These are phyloP conservation scores for Lichtheimia ramosa DNA, from an alignment of 371 early-diverging fungal species.

Conservation along the genomic window DNA sequence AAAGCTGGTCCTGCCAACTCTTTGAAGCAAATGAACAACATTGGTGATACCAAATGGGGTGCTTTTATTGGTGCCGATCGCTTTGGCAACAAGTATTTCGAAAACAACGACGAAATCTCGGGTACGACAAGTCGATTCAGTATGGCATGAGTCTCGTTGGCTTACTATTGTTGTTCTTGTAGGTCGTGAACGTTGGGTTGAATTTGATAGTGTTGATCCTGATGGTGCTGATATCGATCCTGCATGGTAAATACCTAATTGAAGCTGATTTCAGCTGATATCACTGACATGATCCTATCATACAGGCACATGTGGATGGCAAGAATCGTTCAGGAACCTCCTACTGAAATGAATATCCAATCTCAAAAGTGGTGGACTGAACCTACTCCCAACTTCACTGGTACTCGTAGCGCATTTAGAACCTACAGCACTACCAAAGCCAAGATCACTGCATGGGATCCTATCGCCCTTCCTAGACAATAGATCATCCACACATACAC, in stretches of 20 bases:
- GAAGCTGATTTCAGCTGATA: too few relatives aligned
- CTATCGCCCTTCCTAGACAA: slow-evolving; percentile 56
- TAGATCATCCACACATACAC: background rate
- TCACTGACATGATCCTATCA: too few relatives aligned
- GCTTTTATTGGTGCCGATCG: slow-evolving; percentile 81
- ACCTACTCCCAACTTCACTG: slow-evolving; percentile 68
- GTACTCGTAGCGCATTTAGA: slow-evolving; percentile 74
- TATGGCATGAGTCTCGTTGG: too few relatives aligned
- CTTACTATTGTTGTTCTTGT: background rate
- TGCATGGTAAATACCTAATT: slow-evolving; percentile 70
- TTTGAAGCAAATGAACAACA: slow-evolving; percentile 68
- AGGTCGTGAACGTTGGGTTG: slow-evolving; percentile 93
- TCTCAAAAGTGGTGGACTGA: slow-evolving; percentile 49
- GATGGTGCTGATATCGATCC: slow-evolving; percentile 88
- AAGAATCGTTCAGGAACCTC: slow-evolving; percentile 82
- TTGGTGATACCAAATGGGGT: slow-evolving; percentile 86
- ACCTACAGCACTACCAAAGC: slow-evolving; percentile 88
- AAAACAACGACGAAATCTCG: slow-evolving; percentile 84
- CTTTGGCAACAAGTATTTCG: slow-evolving; percentile 91
- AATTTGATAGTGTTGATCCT: slow-evolving; percentile 73
- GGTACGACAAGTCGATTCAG: slow-evolving; percentile 34
- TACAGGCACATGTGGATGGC: slow-evolving; percentile 92
- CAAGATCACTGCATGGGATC: slow-evolving; percentile 82
- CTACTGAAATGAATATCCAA: slow-evolving; percentile 51
- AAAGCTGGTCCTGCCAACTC: slow-evolving; percentile 61